Conservation (phyloP, 768 basidiomycete species). For the Tulasnella sp. region DNA sequence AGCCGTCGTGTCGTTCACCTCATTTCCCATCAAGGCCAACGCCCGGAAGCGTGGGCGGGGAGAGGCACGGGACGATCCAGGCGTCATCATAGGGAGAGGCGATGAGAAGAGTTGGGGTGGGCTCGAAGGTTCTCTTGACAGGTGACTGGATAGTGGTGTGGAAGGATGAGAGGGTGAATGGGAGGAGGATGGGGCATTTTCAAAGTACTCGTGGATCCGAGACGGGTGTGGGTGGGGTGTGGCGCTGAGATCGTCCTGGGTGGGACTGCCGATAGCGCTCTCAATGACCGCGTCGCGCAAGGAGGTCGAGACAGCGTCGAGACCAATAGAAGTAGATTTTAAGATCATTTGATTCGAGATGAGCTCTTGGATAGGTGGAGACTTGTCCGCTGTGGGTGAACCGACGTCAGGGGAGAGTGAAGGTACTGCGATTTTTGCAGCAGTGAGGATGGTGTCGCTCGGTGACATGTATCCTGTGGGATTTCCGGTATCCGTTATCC, state of each 20-base stretch:
- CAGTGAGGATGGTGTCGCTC: too few species aligned
- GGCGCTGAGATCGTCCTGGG: neutral
- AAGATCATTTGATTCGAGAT: conserved; percentile 59
- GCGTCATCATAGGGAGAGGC: conserved; percentile 3
- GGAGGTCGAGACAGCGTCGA: conserved; percentile 31
- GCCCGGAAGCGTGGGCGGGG: conserved; percentile 6
- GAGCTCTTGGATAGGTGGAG: conserved; percentile 57
- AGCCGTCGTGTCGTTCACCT: neutral
- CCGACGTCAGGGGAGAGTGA: too few species aligned
- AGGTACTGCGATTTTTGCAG: too few species aligned
- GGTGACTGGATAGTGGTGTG: conserved; percentile 16
- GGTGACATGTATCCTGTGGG: too few species aligned
- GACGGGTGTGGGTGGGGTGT: neutral
- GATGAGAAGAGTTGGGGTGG: conserved; percentile 36
- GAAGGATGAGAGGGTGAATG: neutral
- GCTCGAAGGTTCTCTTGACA: conserved; percentile 47
- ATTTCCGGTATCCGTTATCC: too few species aligned
- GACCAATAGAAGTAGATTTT: conserved; percentile 50
- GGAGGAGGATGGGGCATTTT: neutral
- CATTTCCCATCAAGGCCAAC: neutral
- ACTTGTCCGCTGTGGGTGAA: neutral
- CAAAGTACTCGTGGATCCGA: neutral
- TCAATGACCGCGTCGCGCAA: neutral
- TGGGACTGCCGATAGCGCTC: neutral
- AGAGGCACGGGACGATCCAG: too few species aligned